Evolutionary conservation across 805 yeast genomes (phyloP), one percentile per base, ranked within the genome.

Genomic region (Saccharomycopsis sp.): DNA sequence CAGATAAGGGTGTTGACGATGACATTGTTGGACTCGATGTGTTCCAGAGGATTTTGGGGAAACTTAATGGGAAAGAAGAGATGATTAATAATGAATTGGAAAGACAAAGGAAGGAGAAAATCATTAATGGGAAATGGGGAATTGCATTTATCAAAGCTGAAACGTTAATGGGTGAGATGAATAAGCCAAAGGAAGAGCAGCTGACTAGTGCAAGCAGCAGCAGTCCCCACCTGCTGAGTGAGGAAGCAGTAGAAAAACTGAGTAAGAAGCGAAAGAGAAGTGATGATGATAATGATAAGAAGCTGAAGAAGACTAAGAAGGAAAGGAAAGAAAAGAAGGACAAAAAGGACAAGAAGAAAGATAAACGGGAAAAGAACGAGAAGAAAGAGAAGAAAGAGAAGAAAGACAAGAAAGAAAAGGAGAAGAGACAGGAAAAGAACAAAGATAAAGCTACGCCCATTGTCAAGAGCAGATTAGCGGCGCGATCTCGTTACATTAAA

Each of bases 21-120:
- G 95, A 86, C 53, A 80, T 90, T 53, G 84, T 88, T 8, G 96
- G 97, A 3, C 70, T 90, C 34, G 97, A 93, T 61, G 95, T 83
- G 2, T 90, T 93, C 59, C 98, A 90, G 66, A 73, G 94, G 54
- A 75, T 90, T 38, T 67, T 90, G 51, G 97, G 97, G 8, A 75
- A 88, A 59, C 71, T 90, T 51, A 90, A 90, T 59, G 97, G 97
- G 38, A 83, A 79, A 54, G 90, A 82, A 56, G 83, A 77, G 27
- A 74, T 71, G 45, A 74, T 84, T 21, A 66, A 67, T 45, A 66
- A 75, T 48, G 89, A 79, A 56, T 63, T 86, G 52, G 90, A 85
- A 32, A 69, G 76, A 52, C 80, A 81, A 56, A 71, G 85, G 54
- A 71, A 72, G 48, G 82, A 81, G 19, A 76, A 76, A 40, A 79